Evolutionary conservation across 768 basidiomycete species (phyloP), one percentile per base, ranked within the genome.

Genomic region (Chlorophyllum brunneum): DNA sequence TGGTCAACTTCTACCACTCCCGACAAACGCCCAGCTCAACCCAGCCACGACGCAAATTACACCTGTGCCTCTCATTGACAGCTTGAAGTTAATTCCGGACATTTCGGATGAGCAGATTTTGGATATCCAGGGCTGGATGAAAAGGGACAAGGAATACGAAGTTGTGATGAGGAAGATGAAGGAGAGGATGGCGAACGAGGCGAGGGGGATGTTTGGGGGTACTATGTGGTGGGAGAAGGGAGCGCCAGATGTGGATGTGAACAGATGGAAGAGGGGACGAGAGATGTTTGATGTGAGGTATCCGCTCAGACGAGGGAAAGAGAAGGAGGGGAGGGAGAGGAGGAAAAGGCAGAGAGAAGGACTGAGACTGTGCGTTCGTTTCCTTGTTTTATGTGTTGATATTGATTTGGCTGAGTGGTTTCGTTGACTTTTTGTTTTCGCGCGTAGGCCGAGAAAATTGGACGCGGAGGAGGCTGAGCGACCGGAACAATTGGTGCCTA

Each of bases 401-500:
- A 36, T 36, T 11, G 34, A 15, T 11, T 49, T n/a, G 18, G 11
- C 27, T 40, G 16, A 40, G n/a, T n/a, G n/a, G n/a, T n/a, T n/a
- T n/a, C 40, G 33, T 56, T 54, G 43, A 29, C 22, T 40, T 51
- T 48, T n/a, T n/a, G n/a, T n/a, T n/a, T 20, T 34, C 49, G 41
- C 54, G 47, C n/a, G 26, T 48, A 87, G 86, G 55, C 89, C 90
- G 10, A 72, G 83, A 50, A 81, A 76, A 58, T 61, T 89, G 20
- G 68, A 74, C 6, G 61, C 71, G 5, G 77, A 81, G 47, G 77
- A 85, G 29, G 79, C 79, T 4, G 77, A 82, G 58, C 73, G 77
- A 23, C 77, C 80, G 10, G 97, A 99, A 63, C 78, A 83, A 59
- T 85, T 99, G 23, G 86, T 98, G 3, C 97, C 97, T 2, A 87